Conservation (phyloP, 345 rosid genomes). For the Pseudoturritis turrita region DNA sequence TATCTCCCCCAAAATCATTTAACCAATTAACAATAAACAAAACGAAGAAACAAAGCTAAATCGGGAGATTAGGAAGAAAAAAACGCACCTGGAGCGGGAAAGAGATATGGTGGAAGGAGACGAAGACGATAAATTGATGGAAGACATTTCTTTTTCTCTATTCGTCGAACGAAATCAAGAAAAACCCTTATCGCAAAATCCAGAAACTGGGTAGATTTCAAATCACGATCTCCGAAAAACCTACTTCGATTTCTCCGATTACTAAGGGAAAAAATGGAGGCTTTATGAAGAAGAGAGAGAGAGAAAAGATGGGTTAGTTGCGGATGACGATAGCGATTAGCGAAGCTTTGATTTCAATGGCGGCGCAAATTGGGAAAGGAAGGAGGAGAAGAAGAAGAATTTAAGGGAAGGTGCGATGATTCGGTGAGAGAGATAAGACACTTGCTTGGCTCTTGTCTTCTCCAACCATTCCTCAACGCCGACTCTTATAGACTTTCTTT, state of each 20-base stretch:
- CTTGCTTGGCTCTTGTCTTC: conserved; percentile 14
- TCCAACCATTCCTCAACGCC: conserved; percentile 4
- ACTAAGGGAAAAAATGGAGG: not conserved
- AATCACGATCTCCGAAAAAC: not conserved
- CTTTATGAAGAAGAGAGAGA: conserved; percentile 12
- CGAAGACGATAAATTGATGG: conserved; percentile 34
- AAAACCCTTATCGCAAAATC: conserved; percentile 7
- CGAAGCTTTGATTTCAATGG: conserved; percentile 2
- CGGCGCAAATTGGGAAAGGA: conserved; percentile 9
- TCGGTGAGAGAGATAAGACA: conserved; percentile 22
- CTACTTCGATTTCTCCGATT: not conserved
- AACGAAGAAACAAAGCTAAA: not conserved
- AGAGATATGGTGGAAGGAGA: conserved; percentile 40
- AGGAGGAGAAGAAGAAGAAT: not conserved
- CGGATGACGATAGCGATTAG: conserved; percentile 20
- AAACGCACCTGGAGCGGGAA: conserved; percentile 33
- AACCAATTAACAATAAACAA: not conserved
- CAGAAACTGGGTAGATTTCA: not conserved
- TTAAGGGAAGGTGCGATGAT: not conserved
- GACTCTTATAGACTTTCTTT: conserved; percentile 15
- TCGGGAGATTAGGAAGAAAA: not conserved
- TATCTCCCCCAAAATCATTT: not conserved
- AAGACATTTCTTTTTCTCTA: conserved; percentile 34
- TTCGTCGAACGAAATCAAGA: not conserved
- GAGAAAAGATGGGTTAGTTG: not conserved